These are phyloP conservation scores for Pyricularia sp. DNA, from an alignment of 2,329 filamentous ascomycete genomes.

Conservation along the genomic window DNA sequence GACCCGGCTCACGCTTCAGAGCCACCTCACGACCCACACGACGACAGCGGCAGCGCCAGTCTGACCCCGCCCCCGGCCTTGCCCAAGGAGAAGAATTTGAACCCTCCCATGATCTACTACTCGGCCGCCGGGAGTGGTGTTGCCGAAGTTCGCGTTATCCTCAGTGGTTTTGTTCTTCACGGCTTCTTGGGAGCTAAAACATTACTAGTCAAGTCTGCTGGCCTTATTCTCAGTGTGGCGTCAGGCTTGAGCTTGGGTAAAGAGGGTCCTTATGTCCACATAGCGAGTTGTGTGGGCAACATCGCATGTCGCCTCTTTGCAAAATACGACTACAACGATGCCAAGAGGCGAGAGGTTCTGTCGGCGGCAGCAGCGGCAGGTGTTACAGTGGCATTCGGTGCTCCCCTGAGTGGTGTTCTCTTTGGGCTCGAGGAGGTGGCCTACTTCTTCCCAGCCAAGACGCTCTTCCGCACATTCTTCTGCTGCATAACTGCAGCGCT, in stretches of 20 bases:
- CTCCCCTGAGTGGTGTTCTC: conserved; percentile 73
- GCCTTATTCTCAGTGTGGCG: conserved; percentile 74
- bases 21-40: conserved; percentile 24
- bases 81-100: conserved; percentile 9
- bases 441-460: conserved; percentile 97
- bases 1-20: conserved; percentile 27
- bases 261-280: conserved; percentile 93
- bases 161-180: conserved; percentile 95
- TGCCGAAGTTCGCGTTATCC: conserved; percentile 90
- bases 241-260: conserved; percentile 92
- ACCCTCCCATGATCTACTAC: conserved; percentile 80
- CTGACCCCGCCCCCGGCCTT: conserved; percentile 25
- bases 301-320: conserved; percentile 86
- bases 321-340: conserved; percentile 92
- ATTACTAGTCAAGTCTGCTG: conserved; percentile 70
- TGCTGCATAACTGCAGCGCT: conserved; percentile 90
- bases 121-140: conserved; percentile 92
- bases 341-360: conserved; percentile 84
- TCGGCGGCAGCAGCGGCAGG: conserved; percentile 85
- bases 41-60: conserved; percentile 14
- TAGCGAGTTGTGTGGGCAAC: conserved; percentile 88
- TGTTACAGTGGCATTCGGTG: conserved; percentile 88
- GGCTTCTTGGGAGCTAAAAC: conserved; percentile 87
- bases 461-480: conserved; percentile 93
- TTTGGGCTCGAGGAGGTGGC: conserved; percentile 92